phyloP scores from a whole-genome alignment of 805 yeast genomes.

The Blastobotrys peoriensis region DNA sequence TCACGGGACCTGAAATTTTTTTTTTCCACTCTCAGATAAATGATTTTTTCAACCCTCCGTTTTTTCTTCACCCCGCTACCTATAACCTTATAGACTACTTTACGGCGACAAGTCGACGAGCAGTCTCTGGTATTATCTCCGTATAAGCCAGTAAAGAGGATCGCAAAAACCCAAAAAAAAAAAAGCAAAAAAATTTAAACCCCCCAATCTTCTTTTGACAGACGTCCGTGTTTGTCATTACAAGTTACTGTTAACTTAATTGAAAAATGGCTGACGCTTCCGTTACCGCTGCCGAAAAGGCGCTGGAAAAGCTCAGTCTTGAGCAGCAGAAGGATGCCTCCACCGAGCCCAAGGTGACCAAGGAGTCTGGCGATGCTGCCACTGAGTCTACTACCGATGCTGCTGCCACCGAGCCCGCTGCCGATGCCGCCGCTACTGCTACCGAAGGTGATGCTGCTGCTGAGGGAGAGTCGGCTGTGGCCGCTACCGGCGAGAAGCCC shows the following conservation, averaged over 20 bases:
- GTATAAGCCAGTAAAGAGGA: too few relatives aligned
- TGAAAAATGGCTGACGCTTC: conserved; percentile 29
- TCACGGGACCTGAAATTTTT: too few relatives aligned
- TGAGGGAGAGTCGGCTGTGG: conserved; percentile 17
- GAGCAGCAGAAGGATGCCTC: conserved; percentile 23
- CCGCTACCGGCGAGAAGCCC: conserved; percentile 22
- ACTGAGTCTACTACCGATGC: conserved; percentile 44
- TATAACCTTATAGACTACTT: too few relatives aligned
- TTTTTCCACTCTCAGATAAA: too few relatives aligned
- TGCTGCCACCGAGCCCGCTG: conserved; percentile 49
- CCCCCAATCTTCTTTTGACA: background rate
- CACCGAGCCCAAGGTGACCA: conserved; percentile 16
- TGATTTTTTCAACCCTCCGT: too few relatives aligned
- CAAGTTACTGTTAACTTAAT: too few relatives aligned
- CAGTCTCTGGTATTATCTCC: too few relatives aligned
- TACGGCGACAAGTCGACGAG: too few relatives aligned
- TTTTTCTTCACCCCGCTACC: too few relatives aligned
- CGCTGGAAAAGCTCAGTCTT: conserved; percentile 30
- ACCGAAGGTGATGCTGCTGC: conserved; percentile 3
- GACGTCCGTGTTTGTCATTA: background rate
- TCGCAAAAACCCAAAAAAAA: too few relatives aligned
- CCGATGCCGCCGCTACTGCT: conserved; percentile 28
- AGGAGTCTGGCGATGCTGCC: conserved; percentile 18
- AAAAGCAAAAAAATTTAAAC: background rate
- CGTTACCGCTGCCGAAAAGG: conserved; percentile 32